Base-by-base conservation (phyloP, 768 basidiomycete species). In the Lentinula guzmanii region DNA sequence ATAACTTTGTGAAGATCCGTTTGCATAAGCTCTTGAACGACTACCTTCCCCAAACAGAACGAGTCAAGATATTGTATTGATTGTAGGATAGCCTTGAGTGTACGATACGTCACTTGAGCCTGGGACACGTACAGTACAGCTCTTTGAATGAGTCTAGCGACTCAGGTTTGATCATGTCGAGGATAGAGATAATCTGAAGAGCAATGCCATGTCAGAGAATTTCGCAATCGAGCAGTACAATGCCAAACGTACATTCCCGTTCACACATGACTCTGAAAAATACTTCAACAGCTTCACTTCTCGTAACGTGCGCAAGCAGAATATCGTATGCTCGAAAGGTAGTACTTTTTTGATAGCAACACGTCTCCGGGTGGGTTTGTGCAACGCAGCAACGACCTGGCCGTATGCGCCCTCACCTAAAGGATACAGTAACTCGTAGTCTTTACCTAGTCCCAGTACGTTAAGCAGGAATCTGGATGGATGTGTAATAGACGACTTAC, bases 261-360 rank as follows among this genome's bases (percentile, higher is more conserved):
- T 91, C 53, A 90, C 77, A 67, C 89, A 90, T 48, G 82, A 80
- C 66, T 89, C 87, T 5, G 88, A 89, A 74, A 91, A 89, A 77
- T 90, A 91, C 70, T 88, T 89, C 70, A 91, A 81, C 16, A 96
- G 79, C 76, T 97, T 96, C 72, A 97, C 81, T 75, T 97, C 95
- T 63, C 95, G 83, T 56, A 97, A 77, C 1, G 95, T 97, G 61
- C 90, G 82, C 70, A 96, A 77, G 67, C 90, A 93, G 77, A 95
- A 96, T 72, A 96, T 80, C 34, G 91, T 88, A 71, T 95, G 95
- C 68, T 96, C 95, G 72, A 97, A 96, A 5, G 94, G 95, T 37
- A 91, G 85, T 67, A 97, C 89, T 75, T 92, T 94, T 83, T 96
- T 98, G 77, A 96, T 95, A 43, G 95, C 95, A 15, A 98, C 93